Percentiles rank a stretch among this genome's conserved stretches.
Conservation (phyloP, 768 basidiomycete genomes). For the Suillus lakei region DNA sequence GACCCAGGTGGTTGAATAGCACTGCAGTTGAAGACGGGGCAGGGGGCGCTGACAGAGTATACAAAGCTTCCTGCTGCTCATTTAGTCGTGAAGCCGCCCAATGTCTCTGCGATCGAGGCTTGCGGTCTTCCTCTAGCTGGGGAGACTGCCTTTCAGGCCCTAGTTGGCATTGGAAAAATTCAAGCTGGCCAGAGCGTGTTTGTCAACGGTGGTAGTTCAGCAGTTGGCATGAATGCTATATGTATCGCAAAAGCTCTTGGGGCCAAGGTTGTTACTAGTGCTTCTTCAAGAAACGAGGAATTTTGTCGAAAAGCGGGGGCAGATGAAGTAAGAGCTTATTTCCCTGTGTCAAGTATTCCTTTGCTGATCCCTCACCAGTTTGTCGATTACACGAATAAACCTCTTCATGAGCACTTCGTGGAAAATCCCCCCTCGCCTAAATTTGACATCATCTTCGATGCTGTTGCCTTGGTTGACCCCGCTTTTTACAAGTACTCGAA, state of each 20-base stretch:
- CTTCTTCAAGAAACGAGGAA: constrained; percentile 62
- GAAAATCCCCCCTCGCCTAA: constrained; percentile 51
- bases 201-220: constrained; percentile 72
- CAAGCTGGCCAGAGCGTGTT: constrained; percentile 64
- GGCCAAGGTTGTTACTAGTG: constrained; percentile 59
- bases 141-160: constrained; percentile 60
- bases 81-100: constrained; percentile 41
- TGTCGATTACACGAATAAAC: constrained; percentile 62
- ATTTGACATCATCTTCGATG: constrained; percentile 65
- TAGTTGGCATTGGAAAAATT: constrained; percentile 53
- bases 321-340: constrained; percentile 57
- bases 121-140: constrained; percentile 64
- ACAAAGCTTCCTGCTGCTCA: constrained; percentile 43
- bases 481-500: constrained; percentile 53
- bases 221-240: constrained; percentile 73
- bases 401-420: constrained; percentile 51
- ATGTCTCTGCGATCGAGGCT: constrained; percentile 58
- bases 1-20: constrained; percentile 20
- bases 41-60: constrained; percentile 68
- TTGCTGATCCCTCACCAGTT: constrained; percentile 39
- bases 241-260: constrained; percentile 73
- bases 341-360: background rate
- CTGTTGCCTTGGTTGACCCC: constrained; percentile 53
- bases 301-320: constrained; percentile 65
- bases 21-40: constrained; percentile 40